Evolutionary conservation across 179 eudicot species (phyloP).

Genomic region (Actinidia arguta): DNA sequence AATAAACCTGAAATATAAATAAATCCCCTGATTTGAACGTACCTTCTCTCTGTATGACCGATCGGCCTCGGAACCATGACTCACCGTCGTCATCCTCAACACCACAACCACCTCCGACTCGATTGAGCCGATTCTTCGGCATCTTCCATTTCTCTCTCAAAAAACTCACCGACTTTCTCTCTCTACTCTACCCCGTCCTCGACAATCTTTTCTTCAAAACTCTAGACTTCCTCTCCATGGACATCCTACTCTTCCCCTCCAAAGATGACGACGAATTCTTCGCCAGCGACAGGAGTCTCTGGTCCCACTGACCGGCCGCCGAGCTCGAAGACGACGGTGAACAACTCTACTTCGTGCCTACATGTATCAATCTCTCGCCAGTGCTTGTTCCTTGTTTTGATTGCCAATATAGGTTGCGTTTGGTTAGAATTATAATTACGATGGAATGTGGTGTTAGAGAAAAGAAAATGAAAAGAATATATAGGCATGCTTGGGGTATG

Average conservation of each 20-base stretch:
- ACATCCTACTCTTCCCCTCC: constrained; percentile 24
- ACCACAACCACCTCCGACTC: too few relatives aligned
- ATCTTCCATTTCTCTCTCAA: constrained; percentile 21
- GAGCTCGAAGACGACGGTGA: constrained; percentile 33
- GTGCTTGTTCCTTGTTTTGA: background rate
- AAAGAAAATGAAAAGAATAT: too few relatives aligned
- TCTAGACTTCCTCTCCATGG: constrained; percentile 34
- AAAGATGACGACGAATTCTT: constrained; percentile 15
- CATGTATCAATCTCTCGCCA: constrained; percentile 28
- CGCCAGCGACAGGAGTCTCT: constrained; percentile 3
- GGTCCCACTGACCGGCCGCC: constrained; percentile 8
- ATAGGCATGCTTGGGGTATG: too few relatives aligned
- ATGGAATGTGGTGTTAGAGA: too few relatives aligned
- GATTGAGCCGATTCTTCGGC: constrained; percentile 18
- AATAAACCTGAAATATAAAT: too few relatives aligned
- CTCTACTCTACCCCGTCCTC: constrained; percentile 21
- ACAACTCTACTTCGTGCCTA: constrained; percentile 54
- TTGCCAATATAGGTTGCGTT: too few relatives aligned
- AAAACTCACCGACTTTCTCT: constrained; percentile 17
- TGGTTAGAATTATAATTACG: too few relatives aligned
- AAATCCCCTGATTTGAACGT: too few relatives aligned
- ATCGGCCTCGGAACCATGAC: background rate
- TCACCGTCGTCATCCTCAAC: too few relatives aligned
- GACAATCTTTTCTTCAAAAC: constrained; percentile 25
- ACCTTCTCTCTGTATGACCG: constrained; percentile 14